phyloP scores from a whole-genome alignment of 257 asterid species.

The Lithospermum erythrorhizon region DNA sequence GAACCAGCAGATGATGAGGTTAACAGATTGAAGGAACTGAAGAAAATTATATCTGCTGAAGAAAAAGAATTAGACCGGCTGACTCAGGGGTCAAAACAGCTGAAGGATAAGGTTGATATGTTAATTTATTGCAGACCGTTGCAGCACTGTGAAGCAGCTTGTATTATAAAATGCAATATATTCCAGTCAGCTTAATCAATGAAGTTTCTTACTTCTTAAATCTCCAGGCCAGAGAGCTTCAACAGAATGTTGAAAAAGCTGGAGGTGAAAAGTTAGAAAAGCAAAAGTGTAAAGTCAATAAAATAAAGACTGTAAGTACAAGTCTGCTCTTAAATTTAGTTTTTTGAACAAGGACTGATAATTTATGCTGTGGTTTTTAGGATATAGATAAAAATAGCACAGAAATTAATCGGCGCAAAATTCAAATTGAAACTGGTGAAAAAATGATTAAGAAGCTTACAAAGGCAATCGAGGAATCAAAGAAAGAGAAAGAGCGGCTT shows the following conservation, averaged over 20 bases:
- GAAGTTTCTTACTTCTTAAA: not conserved
- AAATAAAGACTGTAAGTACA: slow-evolving; percentile 74
- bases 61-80: slow-evolving; percentile 73
- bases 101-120: slow-evolving; percentile 60
- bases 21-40: slow-evolving; percentile 54
- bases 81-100: slow-evolving; percentile 55
- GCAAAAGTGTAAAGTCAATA: slow-evolving; percentile 57
- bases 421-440: slow-evolving; percentile 72
- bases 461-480: slow-evolving; percentile 78
- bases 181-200: not conserved
- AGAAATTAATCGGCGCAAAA: slow-evolving; percentile 79
- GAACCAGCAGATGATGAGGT: slow-evolving; percentile 60
- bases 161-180: not conserved
- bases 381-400: slow-evolving; percentile 67
- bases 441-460: slow-evolving; percentile 59
- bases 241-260: slow-evolving; percentile 85
- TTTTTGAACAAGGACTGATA: not conserved
- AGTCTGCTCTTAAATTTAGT: not conserved
- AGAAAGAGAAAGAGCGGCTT: slow-evolving; percentile 57
- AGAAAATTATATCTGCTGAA: slow-evolving; percentile 46
- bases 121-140: not conserved
- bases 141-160: not conserved
- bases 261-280: slow-evolving; percentile 78
- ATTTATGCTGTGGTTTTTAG: slow-evolving; percentile 25
- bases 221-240: slow-evolving; percentile 70